Evolutionary conservation across 176 grass and related monocot genomes (phyloP), one percentile per base, ranked within the genome.

Genomic region (Olyra latifolia): DNA sequence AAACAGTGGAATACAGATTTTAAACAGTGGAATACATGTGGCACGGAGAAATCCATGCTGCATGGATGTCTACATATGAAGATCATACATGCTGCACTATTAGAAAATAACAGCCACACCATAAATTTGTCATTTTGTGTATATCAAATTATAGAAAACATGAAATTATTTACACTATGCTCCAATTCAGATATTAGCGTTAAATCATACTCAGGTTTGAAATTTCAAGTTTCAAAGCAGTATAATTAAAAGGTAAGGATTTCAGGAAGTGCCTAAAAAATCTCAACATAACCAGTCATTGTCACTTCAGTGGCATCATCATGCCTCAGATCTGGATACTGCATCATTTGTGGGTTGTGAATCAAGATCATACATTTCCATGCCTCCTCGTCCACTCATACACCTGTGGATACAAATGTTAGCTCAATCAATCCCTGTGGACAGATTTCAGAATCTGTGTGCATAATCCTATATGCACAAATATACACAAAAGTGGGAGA

Each of bases 331-430:
- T 72, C 49, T 40, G 17, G 65, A 77, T 53, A 50, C 60, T 82
- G 78, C 72, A 85, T 27, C 43, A 71, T 52, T 41, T 62, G 20
- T 52, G 44, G 29, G 19, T 50, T 46, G 61, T 7, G 11, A 68
- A 71, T 68, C 62, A 61, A 62, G 69, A 39, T 61, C 39, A 62
- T 54, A 75, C 6, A 61, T 61, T 32, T 62, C 35, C 62, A 75
- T 75, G 35, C 39, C 16, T 84, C 87, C 62, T 75, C 76, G 69
- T 71, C 83, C 78, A 86, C 50, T 66, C 58, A 32, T 59, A 42
- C 39, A 77, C 71, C 56, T 72, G 40, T 77, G 72, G 58, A 72
- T 86, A 82, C 66, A 89, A 78, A 82, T 45, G 72, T 66, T 59
- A 60, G 66, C 47, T 45, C 77, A 77, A 77, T 85, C 78, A 82